Evolutionary conservation across 2,329 filamentous ascomycete genomes (phyloP).

Genomic region (Fusarium sp.): DNA sequence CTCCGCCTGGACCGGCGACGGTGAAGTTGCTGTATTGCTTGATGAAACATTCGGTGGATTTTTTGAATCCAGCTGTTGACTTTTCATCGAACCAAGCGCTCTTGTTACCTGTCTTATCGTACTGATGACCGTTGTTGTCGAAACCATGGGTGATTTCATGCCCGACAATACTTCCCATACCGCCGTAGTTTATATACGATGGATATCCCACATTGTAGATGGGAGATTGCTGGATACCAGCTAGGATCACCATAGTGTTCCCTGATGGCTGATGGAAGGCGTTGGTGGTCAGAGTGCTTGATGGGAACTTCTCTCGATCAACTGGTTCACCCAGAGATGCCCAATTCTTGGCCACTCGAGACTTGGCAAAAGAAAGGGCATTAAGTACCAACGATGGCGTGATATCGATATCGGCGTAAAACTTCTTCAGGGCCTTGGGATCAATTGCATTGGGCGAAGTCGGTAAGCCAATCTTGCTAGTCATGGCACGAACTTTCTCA

Average conservation of each 20-base stretch:
- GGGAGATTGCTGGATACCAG: conserved; percentile 75
- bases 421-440: conserved; percentile 64
- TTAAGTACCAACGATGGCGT: conserved; percentile 69
- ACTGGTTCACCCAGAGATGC: conserved; percentile 69
- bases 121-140: conserved; percentile 73
- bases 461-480: conserved; percentile 77
- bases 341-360: conserved; percentile 65
- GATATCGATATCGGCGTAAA: conserved; percentile 67
- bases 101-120: conserved; percentile 73
- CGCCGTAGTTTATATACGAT: conserved; percentile 74
- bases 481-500: conserved; percentile 74
- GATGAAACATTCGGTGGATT: conserved; percentile 71
- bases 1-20: conserved; percentile 66
- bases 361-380: conserved; percentile 60
- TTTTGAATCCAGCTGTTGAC: conserved; percentile 70
- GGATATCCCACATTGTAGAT: conserved; percentile 73
- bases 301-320: conserved; percentile 70
- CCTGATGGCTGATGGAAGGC: conserved; percentile 74
- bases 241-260: conserved; percentile 72
- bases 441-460: conserved; percentile 72
- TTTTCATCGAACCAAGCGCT: conserved; percentile 75
- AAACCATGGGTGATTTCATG: conserved; percentile 79
- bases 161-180: conserved; percentile 74
- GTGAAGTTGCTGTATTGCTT: conserved; percentile 74
- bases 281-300: conserved; percentile 71